Evolutionary conservation across 768 basidiomycete genomes (phyloP), one percentile per base, ranked within the genome.

Genomic region (Mycena rosella): DNA sequence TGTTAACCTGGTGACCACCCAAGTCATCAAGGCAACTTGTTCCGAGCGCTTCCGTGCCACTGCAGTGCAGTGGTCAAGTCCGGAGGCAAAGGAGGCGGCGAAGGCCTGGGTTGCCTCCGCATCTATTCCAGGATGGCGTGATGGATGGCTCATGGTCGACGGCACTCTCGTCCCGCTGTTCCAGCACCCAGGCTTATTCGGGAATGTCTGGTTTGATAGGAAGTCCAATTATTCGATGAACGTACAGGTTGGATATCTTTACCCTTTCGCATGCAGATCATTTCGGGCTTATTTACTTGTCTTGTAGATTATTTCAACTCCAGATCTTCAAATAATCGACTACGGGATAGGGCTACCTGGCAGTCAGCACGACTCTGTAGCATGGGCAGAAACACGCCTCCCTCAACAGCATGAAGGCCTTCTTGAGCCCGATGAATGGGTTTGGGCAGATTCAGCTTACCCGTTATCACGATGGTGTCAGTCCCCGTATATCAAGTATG

Each of bases 371-470:
- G 76, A 81, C 70, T 62, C 79, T 11, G 72, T 73, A 49, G 77
- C 78, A 7, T 80, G 76, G 72, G n/a, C 58, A 27, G 72, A 78
- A 5, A 79, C 80, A n/a, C 45, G 60, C 0, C 60, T 77, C 17
- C 61, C 53, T n/a, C 10, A 72, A 44, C 56, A 79, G 44, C 76
- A 74, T 58, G 30, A 70, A 14, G 24, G 40, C 2, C 44, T 77
- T 3, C 48, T 78, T 13, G 48, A 54, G 13, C 61, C 42, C 2
- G 58, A 57, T n/a, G 77, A 78, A 54, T 78, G 60, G 60, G 65
- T 80, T 17, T 79, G 78, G 76, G 78, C 64, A 11, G 78, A 78
- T 45, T 75, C 74, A 6, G 77, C 79, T 27, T 80, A 79, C 70
- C 76, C 78, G 9, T 20, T 78, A 2, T 36, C 58, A 18, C 62